phyloP scores from a whole-genome alignment of 805 yeast genomes.

The Candida germanica region DNA sequence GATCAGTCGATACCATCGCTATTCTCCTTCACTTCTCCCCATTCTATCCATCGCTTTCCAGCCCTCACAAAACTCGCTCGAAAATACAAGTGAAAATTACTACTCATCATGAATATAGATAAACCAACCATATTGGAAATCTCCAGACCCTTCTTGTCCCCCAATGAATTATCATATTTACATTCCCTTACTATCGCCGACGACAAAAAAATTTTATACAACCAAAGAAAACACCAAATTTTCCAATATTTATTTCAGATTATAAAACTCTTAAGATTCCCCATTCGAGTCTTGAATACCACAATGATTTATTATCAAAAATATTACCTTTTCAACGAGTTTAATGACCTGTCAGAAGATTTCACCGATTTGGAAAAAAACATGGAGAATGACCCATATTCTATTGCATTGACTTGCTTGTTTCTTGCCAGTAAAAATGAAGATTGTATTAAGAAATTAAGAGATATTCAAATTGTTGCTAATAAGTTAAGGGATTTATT shows the following conservation, averaged over 20 bases:
- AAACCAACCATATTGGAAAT: conserved; percentile 34
- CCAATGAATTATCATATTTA: conserved; percentile 48
- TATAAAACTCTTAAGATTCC: conserved; percentile 56
- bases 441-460: conserved; percentile 75
- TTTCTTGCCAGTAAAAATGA: conserved; percentile 75
- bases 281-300: conserved; percentile 65
- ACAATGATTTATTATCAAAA: conserved; percentile 74
- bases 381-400: conserved; percentile 45
- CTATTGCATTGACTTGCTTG: conserved; percentile 66
- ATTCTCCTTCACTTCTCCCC: no score
- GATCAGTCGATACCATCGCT: no score
- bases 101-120: conserved; percentile 4
- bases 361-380: conserved; percentile 30
- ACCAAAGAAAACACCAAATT: conserved; percentile 51
- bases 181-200: conserved; percentile 54
- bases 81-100: neutral
- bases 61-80: neutral
- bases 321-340: conserved; percentile 61
- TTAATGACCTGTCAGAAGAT: conserved; percentile 33
- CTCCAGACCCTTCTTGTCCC: conserved; percentile 61
- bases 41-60: neutral
- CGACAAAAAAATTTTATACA: conserved; percentile 40
- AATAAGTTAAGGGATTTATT: conserved; percentile 36
- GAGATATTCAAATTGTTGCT: conserved; percentile 56
- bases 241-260: conserved; percentile 54